These are phyloP conservation scores for Butyriboletus loyo DNA, from an alignment of 768 basidiomycete species.

Conservation along the genomic window DNA sequence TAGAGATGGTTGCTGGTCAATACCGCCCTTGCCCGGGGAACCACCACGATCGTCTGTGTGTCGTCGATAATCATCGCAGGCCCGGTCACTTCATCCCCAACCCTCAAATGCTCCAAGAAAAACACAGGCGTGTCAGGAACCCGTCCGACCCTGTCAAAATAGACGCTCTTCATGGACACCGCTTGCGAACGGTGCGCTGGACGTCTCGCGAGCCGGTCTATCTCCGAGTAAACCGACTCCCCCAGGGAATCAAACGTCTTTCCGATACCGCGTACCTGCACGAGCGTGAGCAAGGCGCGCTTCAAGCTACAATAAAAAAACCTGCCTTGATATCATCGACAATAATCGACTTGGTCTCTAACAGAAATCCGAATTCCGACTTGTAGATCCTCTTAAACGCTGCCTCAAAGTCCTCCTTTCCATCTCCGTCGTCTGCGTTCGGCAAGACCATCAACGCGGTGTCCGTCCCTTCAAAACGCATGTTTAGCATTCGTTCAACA, in stretches of 20 bases:
- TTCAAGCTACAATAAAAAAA: neutral
- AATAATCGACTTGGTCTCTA: conserved; percentile 78
- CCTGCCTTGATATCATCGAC: conserved; percentile 90
- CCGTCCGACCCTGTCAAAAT: conserved; percentile 79
- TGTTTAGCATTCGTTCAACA: conserved; percentile 82
- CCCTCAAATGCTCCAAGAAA: conserved; percentile 57
- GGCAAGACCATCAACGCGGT: conserved; percentile 88
- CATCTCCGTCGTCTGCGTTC: conserved; percentile 45
- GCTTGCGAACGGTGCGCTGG: conserved; percentile 41
- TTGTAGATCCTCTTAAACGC: conserved; percentile 82
- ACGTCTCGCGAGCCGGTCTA: conserved; percentile 48
- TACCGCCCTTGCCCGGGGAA: conserved; percentile 66
- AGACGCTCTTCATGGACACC: conserved; percentile 61
- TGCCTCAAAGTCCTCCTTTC: conserved; percentile 67
- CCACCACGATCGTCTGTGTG: conserved; percentile 91
- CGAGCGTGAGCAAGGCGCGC: neutral
- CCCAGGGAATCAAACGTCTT: conserved; percentile 85
- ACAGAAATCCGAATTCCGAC: conserved; percentile 86
- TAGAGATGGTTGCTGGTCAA: conserved; percentile 68
- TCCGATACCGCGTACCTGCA: conserved; percentile 81
- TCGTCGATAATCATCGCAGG: conserved; percentile 95
- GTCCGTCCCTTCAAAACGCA: conserved; percentile 93
- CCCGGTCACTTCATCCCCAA: conserved; percentile 74
- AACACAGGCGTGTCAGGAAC: conserved; percentile 80
- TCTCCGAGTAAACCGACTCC: conserved; percentile 73